These are phyloP conservation scores for Thalassiosira mediterranea DNA, from an alignment of 352 stramenopile genomes.

Conservation along the genomic window DNA sequence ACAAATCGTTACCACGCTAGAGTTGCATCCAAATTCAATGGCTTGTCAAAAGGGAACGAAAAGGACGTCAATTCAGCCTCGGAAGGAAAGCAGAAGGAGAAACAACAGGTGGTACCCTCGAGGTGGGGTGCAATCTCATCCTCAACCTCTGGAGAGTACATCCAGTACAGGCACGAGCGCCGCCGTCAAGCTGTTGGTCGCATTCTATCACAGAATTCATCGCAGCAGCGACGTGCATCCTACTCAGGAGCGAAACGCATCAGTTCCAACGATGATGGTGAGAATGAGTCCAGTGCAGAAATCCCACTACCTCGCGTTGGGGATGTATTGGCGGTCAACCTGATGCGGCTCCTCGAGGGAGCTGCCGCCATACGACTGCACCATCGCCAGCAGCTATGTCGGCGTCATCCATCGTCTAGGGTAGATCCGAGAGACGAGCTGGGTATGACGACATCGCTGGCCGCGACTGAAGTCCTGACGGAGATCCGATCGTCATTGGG, in stretches of 20 bases:
- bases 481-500: constrained; percentile 37
- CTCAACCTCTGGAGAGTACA: neutral
- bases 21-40: constrained; percentile 1
- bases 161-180: constrained; percentile 27
- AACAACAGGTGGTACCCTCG: constrained; percentile 25
- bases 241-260: neutral
- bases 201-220: neutral
- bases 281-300: neutral
- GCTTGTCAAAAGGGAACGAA: neutral
- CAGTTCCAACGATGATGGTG: neutral
- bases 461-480: constrained; percentile 36
- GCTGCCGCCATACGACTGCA: constrained; percentile 37
- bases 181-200: constrained; percentile 19
- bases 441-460: neutral
- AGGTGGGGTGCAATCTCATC: constrained; percentile 15
- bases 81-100: neutral
- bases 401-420: constrained; percentile 20
- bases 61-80: neutral
- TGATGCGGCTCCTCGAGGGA: constrained; percentile 47
- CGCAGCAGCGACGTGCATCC: too few species aligned
- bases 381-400: constrained; percentile 22
- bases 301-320: constrained; percentile 18
- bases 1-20: constrained; percentile 13
- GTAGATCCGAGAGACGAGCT: constrained; percentile 5
- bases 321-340: constrained; percentile 52